These are phyloP conservation scores for Iberis pinnata DNA, from an alignment of 345 rosid species.

Conservation along the genomic window DNA sequence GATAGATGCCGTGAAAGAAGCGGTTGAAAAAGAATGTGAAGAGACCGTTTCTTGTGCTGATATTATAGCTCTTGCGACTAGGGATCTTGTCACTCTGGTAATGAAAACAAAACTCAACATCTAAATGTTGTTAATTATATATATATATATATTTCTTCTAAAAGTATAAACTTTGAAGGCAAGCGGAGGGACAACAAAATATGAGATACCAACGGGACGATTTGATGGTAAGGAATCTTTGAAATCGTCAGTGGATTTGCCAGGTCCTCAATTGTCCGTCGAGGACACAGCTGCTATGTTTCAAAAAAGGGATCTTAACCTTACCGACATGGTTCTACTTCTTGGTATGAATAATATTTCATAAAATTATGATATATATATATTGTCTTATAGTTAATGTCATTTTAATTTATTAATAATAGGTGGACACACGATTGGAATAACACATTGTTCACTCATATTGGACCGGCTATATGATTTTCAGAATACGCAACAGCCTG, in stretches of 20 bases:
- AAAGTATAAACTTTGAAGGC: conserved; percentile 22
- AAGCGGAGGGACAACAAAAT: conserved; percentile 34
- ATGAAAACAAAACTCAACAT: not conserved
- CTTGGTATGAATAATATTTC: conserved; percentile 41
- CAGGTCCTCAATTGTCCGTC: conserved; percentile 22
- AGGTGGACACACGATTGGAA: conserved; percentile 57
- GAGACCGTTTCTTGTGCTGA: conserved; percentile 53
- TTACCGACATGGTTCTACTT: conserved; percentile 49
- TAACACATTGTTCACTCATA: conserved; percentile 40
- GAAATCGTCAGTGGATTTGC: conserved; percentile 31
- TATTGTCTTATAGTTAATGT: no score
- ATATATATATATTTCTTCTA: no score
- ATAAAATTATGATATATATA: no score
- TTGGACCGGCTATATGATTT: conserved; percentile 38
- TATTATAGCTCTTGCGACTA: conserved; percentile 44
- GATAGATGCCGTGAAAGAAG: conserved; percentile 41
- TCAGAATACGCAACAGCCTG: conserved; percentile 23
- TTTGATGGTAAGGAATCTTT: conserved; percentile 33
- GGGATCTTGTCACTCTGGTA: conserved; percentile 54
- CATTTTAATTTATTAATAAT: not conserved
- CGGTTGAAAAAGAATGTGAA: conserved; percentile 32
- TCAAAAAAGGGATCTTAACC: conserved; percentile 30
- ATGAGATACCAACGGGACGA: conserved; percentile 45
- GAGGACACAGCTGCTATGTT: conserved; percentile 22
- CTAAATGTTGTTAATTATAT: not conserved